Evolutionary conservation across 2,329 filamentous ascomycete genomes (phyloP).

Genomic region (Fusarium nodosum): DNA sequence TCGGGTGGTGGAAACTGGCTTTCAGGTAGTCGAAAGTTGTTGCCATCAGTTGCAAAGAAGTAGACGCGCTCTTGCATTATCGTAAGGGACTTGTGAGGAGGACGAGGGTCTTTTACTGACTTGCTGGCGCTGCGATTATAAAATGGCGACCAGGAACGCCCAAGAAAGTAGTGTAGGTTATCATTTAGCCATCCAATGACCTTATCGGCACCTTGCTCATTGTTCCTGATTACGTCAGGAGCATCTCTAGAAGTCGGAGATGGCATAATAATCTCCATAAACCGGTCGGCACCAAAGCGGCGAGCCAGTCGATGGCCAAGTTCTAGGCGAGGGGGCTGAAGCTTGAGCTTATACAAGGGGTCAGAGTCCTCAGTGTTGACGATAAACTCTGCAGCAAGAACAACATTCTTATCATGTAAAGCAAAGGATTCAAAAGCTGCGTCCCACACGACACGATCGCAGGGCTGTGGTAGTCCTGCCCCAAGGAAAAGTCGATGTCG

Average conservation of each 20-base stretch:
- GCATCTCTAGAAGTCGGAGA: slow-evolving; percentile 52
- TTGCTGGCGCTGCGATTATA: slow-evolving; percentile 60
- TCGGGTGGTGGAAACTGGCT: slow-evolving; percentile 43
- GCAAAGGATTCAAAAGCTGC: slow-evolving; percentile 57
- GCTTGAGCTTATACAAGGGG: slow-evolving; percentile 60
- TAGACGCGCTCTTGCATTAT: slow-evolving; percentile 59
- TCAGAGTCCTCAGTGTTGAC: slow-evolving; percentile 54
- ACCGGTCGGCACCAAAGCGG: slow-evolving; percentile 70
- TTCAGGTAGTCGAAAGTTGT: slow-evolving; percentile 53
- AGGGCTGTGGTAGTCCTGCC: slow-evolving; percentile 64
- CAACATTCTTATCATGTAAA: slow-evolving; percentile 55
- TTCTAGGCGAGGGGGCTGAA: slow-evolving; percentile 65
- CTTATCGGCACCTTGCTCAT: slow-evolving; percentile 51
- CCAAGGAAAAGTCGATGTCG: slow-evolving; percentile 58
- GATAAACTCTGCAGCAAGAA: slow-evolving; percentile 60
- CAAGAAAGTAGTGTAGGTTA: slow-evolving; percentile 59
- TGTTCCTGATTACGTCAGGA: slow-evolving; percentile 50
- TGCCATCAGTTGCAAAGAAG: slow-evolving; percentile 69
- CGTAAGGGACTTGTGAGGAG: slow-evolving; percentile 39
- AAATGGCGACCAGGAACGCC: slow-evolving; percentile 64
- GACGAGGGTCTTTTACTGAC: slow-evolving; percentile 51
- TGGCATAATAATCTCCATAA: slow-evolving; percentile 68
- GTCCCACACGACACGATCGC: slow-evolving; percentile 61
- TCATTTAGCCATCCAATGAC: slow-evolving; percentile 51
- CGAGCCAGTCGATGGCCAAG: slow-evolving; percentile 65